These are phyloP conservation scores for Zymoseptoria pseudotritici DNA, from an alignment of 2,329 filamentous ascomycete species.

Conservation along the genomic window DNA sequence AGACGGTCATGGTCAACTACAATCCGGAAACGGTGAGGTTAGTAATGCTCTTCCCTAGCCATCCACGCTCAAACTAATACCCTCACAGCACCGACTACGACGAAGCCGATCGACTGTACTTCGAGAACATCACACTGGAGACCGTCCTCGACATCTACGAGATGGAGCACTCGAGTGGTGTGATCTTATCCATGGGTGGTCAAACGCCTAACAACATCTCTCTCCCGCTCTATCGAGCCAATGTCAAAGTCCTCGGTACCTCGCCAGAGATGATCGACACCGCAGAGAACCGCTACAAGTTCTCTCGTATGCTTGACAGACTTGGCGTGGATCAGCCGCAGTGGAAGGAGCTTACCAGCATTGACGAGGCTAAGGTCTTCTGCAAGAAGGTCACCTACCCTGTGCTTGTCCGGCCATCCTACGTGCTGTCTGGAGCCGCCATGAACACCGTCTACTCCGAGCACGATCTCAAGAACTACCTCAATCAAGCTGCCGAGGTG, in stretches of 20 bases:
- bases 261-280: conserved; percentile 98
- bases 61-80: background rate
- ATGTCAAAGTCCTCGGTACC: conserved; percentile 88
- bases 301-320: conserved; percentile 92
- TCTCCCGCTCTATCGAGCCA: conserved; percentile 75
- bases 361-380: conserved; percentile 81
- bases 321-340: conserved; percentile 93
- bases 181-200: conserved; percentile 92
- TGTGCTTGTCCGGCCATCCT: conserved; percentile 89
- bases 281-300: conserved; percentile 97
- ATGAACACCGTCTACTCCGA: conserved; percentile 99
- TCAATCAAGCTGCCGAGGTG: conserved; percentile 85
- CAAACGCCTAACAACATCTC: conserved; percentile 98
- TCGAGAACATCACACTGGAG: conserved; percentile 89
- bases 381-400: conserved; percentile 86
- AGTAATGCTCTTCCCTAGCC: background rate
- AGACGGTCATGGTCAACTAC: conserved; percentile 88
- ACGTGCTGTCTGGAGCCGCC: conserved; percentile 91
- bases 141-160: conserved; percentile 90
- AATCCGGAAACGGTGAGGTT: conserved; percentile 2
- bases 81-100: conserved; percentile 60
- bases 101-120: conserved; percentile 89
- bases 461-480: conserved; percentile 80
- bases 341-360: conserved; percentile 96
- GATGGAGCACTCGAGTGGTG: conserved; percentile 71